Base-by-base conservation (phyloP, 352 stramenopile genomes). In the Aphanomyces astaci region DNA sequence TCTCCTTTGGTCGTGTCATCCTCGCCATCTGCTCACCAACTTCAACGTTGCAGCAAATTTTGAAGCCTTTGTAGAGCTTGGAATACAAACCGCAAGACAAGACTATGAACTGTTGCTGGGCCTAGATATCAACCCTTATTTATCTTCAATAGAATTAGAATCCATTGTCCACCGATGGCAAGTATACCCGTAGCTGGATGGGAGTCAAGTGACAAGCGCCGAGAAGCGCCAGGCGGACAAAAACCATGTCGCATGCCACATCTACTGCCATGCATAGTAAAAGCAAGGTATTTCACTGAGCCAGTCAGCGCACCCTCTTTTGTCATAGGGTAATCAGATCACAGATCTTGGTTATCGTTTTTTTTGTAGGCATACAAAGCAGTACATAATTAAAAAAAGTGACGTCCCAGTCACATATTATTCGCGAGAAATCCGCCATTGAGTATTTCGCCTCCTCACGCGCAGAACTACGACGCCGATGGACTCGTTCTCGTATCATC, bases 201-300 rank as follows among this genome's bases (percentile, higher is more conserved):
- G 17, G 17, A n/a, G n/a, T n/a, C 39, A 46, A 46, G 39, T 46
- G 39, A 46, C 39, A 46, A 46, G 17, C n/a, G n/a, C n/a, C 39
- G 28, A 55, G 28, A 55, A 55, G 48, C 48, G 48, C 19, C 48
- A 28, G 25, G 25, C 22, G 28, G 28, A 55, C 48, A 22, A 24
- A 55, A 55, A 43, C 54, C 54, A 49, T 63, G 54, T 63, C 54
- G 54, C 54, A 63, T 43, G 54, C 54, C 31, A 43, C 54, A 49
- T 45, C 54, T 43, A 63, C 30, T 33, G 32, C 17, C 54, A 30
- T 39, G 28, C 51, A 63, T 46, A 48, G 19, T 13, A 27, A 11
- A 46, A 45, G 31, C 32, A 0, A 32, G 49, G 36, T 24, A 36
- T 48, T 17, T 3, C 2, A 63, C 22, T 46, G 32, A 63, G 54